Percentiles rank a stretch among this genome's conserved stretches.
Evolutionary conservation across 129 eudicot species (phyloP).

Genomic region (Glebionis coronaria): DNA sequence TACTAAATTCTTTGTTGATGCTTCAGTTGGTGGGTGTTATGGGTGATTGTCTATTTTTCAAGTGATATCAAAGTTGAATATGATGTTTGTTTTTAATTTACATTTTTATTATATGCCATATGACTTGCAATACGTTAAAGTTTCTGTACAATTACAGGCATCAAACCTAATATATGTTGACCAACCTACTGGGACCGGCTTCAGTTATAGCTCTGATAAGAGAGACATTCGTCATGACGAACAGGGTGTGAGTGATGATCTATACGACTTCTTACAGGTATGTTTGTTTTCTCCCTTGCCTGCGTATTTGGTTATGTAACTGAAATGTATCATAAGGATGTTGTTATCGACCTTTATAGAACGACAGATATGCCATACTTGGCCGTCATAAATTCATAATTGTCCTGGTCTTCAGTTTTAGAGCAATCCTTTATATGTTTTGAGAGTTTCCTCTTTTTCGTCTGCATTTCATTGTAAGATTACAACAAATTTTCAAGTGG

Average conservation of each 20-base stretch:
- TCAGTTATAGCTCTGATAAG: conserved; percentile 65
- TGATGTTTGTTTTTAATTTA: neutral
- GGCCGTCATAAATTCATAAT: neutral
- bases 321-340: neutral
- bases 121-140: neutral
- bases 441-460: too few species aligned
- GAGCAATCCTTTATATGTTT: too few species aligned
- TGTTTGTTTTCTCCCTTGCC: conserved; percentile 3
- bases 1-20: neutral
- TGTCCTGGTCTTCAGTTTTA: neutral
- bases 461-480: too few species aligned
- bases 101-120: neutral
- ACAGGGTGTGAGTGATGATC: conserved; percentile 76
- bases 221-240: conserved; percentile 69
- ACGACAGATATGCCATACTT: conserved; percentile 3
- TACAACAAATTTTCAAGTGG: too few species aligned
- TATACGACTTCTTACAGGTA: conserved; percentile 93
- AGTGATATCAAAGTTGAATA: neutral
- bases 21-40: neutral
- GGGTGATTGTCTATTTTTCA: neutral
- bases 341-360: neutral
- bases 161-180: conserved; percentile 74
- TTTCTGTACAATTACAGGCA: conserved; percentile 36
- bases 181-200: conserved; percentile 92
- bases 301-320: neutral